Evolutionary conservation across 805 yeast genomes (phyloP).

Genomic region (Debaryomyces maramus): DNA sequence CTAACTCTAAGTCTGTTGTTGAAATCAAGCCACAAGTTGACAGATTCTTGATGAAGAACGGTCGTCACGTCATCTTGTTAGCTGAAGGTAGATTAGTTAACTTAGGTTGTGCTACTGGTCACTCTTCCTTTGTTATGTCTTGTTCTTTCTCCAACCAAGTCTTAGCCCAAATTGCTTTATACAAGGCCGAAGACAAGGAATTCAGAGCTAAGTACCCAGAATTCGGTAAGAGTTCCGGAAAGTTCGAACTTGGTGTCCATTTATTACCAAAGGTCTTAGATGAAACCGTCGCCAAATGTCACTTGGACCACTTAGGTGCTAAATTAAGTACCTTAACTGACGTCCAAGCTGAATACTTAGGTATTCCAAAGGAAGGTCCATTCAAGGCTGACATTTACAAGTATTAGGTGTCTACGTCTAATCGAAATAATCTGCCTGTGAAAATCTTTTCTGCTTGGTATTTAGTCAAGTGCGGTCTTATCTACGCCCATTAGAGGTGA

Average conservation of each 20-base stretch:
- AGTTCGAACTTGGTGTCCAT: constrained; percentile 90
- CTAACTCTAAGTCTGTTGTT: constrained; percentile 87
- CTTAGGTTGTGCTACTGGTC: constrained; percentile 99
- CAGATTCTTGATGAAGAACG: constrained; percentile 86
- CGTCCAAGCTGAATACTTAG: constrained; percentile 92
- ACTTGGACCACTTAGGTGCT: constrained; percentile 92
- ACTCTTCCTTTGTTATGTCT: constrained; percentile 98
- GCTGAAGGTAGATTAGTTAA: constrained; percentile 99
- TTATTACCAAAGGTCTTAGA: constrained; percentile 96
- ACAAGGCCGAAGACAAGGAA: constrained; percentile 77
- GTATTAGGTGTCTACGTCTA: too few species aligned
- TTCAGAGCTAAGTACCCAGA: constrained; percentile 84
- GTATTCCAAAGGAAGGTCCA: constrained; percentile 91
- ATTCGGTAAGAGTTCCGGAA: constrained; percentile 84
- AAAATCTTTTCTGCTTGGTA: constrained; percentile 8
- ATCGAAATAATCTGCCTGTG: constrained; percentile 16
- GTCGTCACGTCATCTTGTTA: constrained; percentile 91
- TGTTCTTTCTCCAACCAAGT: constrained; percentile 99
- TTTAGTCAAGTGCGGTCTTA: too few species aligned
- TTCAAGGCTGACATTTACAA: constrained; percentile 98
- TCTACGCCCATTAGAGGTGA: too few species aligned
- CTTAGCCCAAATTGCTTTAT: constrained; percentile 96
- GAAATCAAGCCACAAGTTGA: constrained; percentile 99
- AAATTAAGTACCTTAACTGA: constrained; percentile 72
- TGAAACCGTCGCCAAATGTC: constrained; percentile 97